A percentile compares a stretch with the other conserved stretches of the same genome.
phyloP scores from a whole-genome alignment of 768 basidiomycete species.

The Tulasnella sp. region DNA sequence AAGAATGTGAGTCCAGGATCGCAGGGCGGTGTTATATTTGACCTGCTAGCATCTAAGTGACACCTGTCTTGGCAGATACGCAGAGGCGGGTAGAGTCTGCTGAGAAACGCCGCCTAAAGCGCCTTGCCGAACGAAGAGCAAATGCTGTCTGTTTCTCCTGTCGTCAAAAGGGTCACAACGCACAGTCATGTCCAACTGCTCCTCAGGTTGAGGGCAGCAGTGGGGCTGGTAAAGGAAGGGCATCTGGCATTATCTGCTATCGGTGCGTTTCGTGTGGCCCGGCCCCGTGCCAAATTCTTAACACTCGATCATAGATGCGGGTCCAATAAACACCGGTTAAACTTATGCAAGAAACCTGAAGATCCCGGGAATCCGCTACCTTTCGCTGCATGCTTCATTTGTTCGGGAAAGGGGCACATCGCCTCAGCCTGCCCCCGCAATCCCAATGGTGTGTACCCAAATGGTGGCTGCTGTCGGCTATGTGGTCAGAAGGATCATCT shows the following conservation, averaged over 20 bases:
- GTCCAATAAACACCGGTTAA: conserved; percentile 66
- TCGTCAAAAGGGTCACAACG: conserved; percentile 73
- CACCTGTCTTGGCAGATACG: not conserved
- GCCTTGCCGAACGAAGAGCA: conserved; percentile 49
- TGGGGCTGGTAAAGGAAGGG: conserved; percentile 34
- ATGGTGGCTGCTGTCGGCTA: conserved; percentile 84
- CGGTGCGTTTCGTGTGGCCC: conserved; percentile 39
- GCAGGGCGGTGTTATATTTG: not conserved
- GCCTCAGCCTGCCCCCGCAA: conserved; percentile 79
- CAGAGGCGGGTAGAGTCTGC: conserved; percentile 28
- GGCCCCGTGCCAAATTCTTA: not conserved
- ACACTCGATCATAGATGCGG: conserved; percentile 53
- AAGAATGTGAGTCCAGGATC: conserved; percentile 17
- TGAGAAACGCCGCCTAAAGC: conserved; percentile 58
- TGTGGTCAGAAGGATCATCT: conserved; percentile 81
- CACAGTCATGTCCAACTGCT: conserved; percentile 64
- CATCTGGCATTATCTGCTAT: conserved; percentile 48
- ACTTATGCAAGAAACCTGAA: conserved; percentile 61
- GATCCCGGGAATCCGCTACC: conserved; percentile 65
- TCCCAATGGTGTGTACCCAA: conserved; percentile 65
- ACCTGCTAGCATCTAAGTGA: not conserved
- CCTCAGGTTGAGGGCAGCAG: conserved; percentile 21
- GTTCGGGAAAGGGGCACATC: conserved; percentile 74
- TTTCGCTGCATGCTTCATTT: conserved; percentile 89
- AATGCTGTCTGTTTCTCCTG: conserved; percentile 80